Base-by-base conservation (phyloP, 176 grass and related monocot genomes). In the Aegilops bicornis region DNA sequence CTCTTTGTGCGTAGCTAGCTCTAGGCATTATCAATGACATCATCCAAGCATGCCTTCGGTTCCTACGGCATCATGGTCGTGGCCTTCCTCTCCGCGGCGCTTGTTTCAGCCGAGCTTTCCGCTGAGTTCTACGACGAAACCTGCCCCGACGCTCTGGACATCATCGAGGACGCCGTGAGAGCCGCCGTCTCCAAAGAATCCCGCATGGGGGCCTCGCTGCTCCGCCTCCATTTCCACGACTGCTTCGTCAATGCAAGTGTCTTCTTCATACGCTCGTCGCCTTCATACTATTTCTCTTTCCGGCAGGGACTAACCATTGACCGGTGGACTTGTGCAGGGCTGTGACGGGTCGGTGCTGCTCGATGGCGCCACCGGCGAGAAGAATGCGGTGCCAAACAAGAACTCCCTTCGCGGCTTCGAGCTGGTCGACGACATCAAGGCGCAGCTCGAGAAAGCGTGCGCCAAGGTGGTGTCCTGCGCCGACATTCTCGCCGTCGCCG, bases 391-490 rank as follows among this genome's bases (percentile, higher is more conserved):
- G 43, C 88, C 91, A 2, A 93, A 93, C 82, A 90, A 79, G 47
- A 88, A 88, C 59, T 93, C 91, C 19, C 59, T 93, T 22, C 84
- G 91, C 62, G 91, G 91, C 24, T 93, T 93, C 73, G 91, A 86
- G 8, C 82, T 93, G 79, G 58, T 93, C 2, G 88, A 93, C 82
- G 50, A 31, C 78, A 90, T 93, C 86, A 93, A 93, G 75, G 0
- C 79, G 19, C 86, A 89, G 74, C 85, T 93, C n/a, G 91, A 93
- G 86, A n/a, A 74, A 9, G 7, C 83, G 7, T 93, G 88, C 88
- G 4, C 29, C 7, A 67, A 88, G 83, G 92, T 95, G 3, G 95
- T 98, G 45, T 98, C 95, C 50, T 98, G 95, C 69, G 91, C 95
- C 33, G 95, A 98, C 89, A 88, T 98, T 78, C 86, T 98, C 70